Base-by-base conservation (phyloP, 345 rosid species). In the Hevea brasiliensis region DNA sequence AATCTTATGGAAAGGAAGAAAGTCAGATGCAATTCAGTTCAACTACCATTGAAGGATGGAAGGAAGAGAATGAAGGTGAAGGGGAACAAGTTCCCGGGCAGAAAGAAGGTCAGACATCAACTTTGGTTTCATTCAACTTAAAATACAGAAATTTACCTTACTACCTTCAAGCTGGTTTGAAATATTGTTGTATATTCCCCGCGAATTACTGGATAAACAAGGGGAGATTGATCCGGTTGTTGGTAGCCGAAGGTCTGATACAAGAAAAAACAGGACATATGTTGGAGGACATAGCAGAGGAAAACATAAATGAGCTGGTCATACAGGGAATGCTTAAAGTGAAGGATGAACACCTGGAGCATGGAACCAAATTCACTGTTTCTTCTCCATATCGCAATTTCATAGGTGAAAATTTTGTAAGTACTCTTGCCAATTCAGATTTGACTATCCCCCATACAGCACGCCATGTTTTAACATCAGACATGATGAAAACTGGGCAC, bases 121-220 rank as follows among this genome's bases (percentile, higher is more conserved):
- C 58, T 57, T 63, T 47, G 53, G 26, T 14, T 75, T 59, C 15
- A 72, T 74, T 70, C 72, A 56, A 61, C 26, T 29, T 17, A 57
- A 70, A 72, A 26, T 77, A 70, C 20, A 61, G 2, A 7, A 54
- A 60, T 55, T 79, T 81, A 60, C 80, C 83, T 65, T 84, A 81
- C 58, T 81, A 81, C 53, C 81, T 84, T 51, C 76, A 75, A 29
- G 58, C 74, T 42, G 72, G 72, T 70, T 62, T 81, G 69, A 61
- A 66, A 64, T 79, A 79, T 62, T 84, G 85, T 45, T 77, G 78
- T 63, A 59, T 79, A 58, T 84, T 84, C 61, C 87, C 85, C 17
- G 72, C 77, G 72, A 40, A 72, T 69, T 63, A 57, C 78, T 67
- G 76, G 74, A 72, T 79, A 50, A 26, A 24, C 12, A 79, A 81